These are phyloP conservation scores for Moelleriella libera DNA, from an alignment of 2,329 filamentous ascomycete species.

Conservation along the genomic window DNA sequence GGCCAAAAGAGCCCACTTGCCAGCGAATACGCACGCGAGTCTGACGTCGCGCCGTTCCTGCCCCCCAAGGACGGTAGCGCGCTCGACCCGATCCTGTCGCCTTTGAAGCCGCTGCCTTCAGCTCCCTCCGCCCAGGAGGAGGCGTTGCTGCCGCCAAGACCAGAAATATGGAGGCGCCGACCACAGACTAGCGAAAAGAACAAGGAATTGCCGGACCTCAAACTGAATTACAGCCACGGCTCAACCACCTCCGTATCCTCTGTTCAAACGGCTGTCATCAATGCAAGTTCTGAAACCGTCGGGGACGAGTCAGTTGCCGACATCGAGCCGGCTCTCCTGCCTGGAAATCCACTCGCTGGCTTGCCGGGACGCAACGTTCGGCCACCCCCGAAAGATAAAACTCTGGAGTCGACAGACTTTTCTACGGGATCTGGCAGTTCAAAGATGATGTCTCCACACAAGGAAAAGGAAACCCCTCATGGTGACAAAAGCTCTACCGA, in stretches of 20 bases:
- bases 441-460: slow-evolving; percentile 11
- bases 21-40: not conserved
- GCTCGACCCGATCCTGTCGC: not conserved
- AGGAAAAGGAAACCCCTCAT: slow-evolving; percentile 12
- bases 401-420: slow-evolving; percentile 6
- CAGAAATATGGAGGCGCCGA: slow-evolving; percentile 33
- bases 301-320: not conserved
- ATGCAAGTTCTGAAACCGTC: not conserved
- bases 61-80: slow-evolving; percentile 7
- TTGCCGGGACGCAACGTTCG: slow-evolving; percentile 15
- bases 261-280: slow-evolving; percentile 2
- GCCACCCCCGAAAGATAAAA: slow-evolving; percentile 7
- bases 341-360: slow-evolving; percentile 4
- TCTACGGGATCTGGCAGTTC: slow-evolving; percentile 19
- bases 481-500: not conserved
- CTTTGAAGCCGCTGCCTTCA: not conserved
- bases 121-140: slow-evolving; percentile 5
- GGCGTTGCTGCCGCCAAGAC: slow-evolving; percentile 12
- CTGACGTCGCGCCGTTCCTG: not conserved
- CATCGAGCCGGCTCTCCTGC: not conserved
- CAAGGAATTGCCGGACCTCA: slow-evolving; percentile 32
- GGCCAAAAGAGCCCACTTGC: not conserved
- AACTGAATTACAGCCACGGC: slow-evolving; percentile 32
- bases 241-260: slow-evolving; percentile 26
- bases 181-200: slow-evolving; percentile 33